phyloP scores from a whole-genome alignment of 2,329 filamentous ascomycete species.

The Neonectria magnoliae region DNA sequence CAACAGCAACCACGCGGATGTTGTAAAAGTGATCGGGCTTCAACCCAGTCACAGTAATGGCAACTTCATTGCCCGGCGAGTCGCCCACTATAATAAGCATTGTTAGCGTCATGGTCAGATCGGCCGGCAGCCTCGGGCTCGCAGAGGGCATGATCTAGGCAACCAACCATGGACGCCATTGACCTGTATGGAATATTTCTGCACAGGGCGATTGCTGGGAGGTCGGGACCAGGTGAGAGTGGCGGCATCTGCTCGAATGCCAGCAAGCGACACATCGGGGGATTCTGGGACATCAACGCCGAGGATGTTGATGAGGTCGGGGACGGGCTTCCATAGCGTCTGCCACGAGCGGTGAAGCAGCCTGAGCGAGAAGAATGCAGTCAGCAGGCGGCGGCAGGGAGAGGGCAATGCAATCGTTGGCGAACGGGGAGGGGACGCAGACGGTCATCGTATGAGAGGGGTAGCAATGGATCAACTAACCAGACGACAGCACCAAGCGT shows the following conservation, averaged over 20 bases:
- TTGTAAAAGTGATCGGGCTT: slow-evolving; percentile 92
- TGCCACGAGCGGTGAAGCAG: slow-evolving; percentile 86
- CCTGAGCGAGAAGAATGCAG: slow-evolving; percentile 58
- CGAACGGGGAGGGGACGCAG: background rate
- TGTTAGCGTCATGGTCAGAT: slow-evolving; percentile 27
- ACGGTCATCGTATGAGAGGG: background rate
- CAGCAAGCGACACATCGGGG: slow-evolving; percentile 89
- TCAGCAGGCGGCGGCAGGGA: slow-evolving; percentile 26
- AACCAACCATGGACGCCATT: slow-evolving; percentile 88
- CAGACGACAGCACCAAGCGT: slow-evolving; percentile 63
- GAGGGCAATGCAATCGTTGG: slow-evolving; percentile 4
- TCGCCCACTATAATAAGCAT: slow-evolving; percentile 73
- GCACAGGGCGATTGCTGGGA: slow-evolving; percentile 70
- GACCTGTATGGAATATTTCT: slow-evolving; percentile 91
- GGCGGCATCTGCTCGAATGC: slow-evolving; percentile 86
- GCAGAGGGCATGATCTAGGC: slow-evolving; percentile 6
- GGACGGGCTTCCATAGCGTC: slow-evolving; percentile 89
- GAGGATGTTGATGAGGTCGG: slow-evolving; percentile 88
- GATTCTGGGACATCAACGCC: slow-evolving; percentile 93
- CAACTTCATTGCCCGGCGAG: slow-evolving; percentile 62
- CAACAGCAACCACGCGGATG: slow-evolving; percentile 90
- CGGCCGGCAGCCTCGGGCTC: slow-evolving; percentile 1
- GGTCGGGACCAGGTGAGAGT: slow-evolving; percentile 91
- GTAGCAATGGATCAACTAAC: slow-evolving; percentile 49
- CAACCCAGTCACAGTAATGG: slow-evolving; percentile 90